Percentiles rank a stretch among this genome's conserved stretches.
These are phyloP conservation scores for Eremochloa ophiuroides DNA, from an alignment of 176 grass and related monocot species.

Conservation along the genomic window DNA sequence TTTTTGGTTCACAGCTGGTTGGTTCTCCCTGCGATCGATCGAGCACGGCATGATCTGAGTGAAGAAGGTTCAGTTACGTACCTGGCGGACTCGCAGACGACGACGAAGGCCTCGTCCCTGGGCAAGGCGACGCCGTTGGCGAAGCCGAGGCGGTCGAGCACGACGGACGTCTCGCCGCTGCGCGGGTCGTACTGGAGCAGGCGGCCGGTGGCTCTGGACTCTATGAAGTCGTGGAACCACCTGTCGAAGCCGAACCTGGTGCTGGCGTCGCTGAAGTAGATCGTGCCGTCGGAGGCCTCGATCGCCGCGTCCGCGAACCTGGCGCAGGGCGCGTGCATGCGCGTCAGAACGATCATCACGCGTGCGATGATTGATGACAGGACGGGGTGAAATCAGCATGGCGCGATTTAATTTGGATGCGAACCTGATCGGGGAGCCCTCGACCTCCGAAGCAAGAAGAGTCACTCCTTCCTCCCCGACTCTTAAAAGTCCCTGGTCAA, in stretches of 20 bases:
- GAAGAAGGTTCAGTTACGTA: background rate
- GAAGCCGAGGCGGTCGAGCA: conserved; percentile 45
- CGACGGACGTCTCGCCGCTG: conserved; percentile 32
- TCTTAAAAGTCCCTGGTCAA: conserved; percentile 52
- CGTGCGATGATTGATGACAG: too few relatives aligned
- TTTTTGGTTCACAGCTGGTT: background rate
- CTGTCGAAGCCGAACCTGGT: conserved; percentile 39
- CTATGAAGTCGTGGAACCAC: conserved; percentile 42
- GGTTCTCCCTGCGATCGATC: background rate
- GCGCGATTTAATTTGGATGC: background rate
- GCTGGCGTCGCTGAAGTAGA: conserved; percentile 85
- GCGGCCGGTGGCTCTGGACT: conserved; percentile 49
- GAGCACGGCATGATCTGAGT: background rate
- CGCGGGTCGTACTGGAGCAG: conserved; percentile 76
- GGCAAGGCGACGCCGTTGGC: conserved; percentile 79
- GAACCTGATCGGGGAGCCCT: conserved; percentile 52
- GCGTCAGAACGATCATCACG: background rate
- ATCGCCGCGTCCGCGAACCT: conserved; percentile 58
- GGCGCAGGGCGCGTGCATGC: background rate
- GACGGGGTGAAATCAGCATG: background rate
- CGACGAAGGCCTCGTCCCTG: conserved; percentile 44
- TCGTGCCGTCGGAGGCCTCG: conserved; percentile 56
- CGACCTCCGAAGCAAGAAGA: conserved; percentile 47
- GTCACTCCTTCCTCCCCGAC: conserved; percentile 53
- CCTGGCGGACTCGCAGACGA: conserved; percentile 59